phyloP scores from a whole-genome alignment of 306 rosid genomes.

The Pachyrhizus erosus region DNA sequence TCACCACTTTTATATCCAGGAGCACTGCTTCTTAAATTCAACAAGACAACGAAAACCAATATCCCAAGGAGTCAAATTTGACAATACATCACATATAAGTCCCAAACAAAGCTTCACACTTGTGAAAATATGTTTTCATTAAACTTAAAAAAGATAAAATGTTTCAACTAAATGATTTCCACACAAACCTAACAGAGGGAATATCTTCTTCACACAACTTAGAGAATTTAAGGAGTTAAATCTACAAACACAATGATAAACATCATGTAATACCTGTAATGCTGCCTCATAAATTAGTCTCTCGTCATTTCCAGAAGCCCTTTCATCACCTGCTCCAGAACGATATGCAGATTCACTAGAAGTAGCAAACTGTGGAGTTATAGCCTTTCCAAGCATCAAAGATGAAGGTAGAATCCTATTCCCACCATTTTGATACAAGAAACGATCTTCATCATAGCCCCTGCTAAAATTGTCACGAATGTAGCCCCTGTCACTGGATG shows the following conservation, averaged over 20 bases:
- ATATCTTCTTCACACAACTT: constrained; percentile 30
- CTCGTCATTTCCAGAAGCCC: constrained; percentile 73
- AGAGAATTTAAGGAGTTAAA: constrained; percentile 27
- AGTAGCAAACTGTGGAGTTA: constrained; percentile 57
- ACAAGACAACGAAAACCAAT: constrained; percentile 17
- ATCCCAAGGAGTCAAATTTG: constrained; percentile 37
- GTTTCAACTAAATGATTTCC: constrained; percentile 26
- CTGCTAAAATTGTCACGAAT: constrained; percentile 52
- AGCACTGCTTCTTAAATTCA: constrained; percentile 28
- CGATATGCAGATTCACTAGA: constrained; percentile 67
- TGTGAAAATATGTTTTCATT: neutral
- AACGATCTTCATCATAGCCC: constrained; percentile 61
- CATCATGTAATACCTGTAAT: constrained; percentile 63
- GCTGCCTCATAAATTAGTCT: constrained; percentile 93
- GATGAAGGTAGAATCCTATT: constrained; percentile 68
- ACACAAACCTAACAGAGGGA: constrained; percentile 15
- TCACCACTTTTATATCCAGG: neutral
- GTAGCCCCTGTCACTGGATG: constrained; percentile 53
- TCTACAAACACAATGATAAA: neutral
- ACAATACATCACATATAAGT: constrained; percentile 11
- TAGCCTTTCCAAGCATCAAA: constrained; percentile 63
- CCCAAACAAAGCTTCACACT: constrained; percentile 1
- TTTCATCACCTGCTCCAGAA: constrained; percentile 70
- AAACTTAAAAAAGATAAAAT: constrained; percentile 14
- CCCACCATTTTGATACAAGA: constrained; percentile 60